Base-by-base conservation (phyloP, 192 early-diverging fungal genomes). In the Helicostylum pulchrum region DNA sequence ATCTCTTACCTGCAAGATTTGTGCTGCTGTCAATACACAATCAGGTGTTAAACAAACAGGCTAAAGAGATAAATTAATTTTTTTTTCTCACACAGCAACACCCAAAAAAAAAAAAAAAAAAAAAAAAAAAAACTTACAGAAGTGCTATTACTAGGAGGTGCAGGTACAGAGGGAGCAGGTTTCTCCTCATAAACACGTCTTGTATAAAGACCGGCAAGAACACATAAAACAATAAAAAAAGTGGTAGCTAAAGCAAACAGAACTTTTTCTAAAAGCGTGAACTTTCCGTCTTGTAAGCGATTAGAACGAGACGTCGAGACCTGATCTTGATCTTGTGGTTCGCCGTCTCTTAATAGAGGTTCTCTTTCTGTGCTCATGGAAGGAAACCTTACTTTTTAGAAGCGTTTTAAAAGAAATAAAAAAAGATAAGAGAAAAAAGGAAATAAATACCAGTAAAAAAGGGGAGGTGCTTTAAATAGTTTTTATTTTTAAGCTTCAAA, bases 21-120 rank as follows among this genome's bases (percentile, higher is more conserved):
- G 65, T 7, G 81, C 78, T 9, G 88, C 84, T 0, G 81, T 80
- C 14, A 87, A 66, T 14, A 88, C 84, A 66, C 88, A 90, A 32
- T 88, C 81, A 9, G 78, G 73, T 17, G 82, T 79, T 3, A 66
- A 69, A 50, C 88, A 90, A 2, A 77, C 0, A 49, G 61, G 53
- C 68, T 70, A 52, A 26, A 12, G 10, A 48, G 30, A 42, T 30
- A 36, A 31, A 50, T 17, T 39, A 20, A 19, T 19, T 26, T 44
- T 30, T 9, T 21, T 21, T 7, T 14, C 31, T 10, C 15, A 32
- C 12, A 4, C 36, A 9, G 9, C 36, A 39, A 6, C 0, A 44
- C 6, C 56, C 12, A n/a, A 53, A 65, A 26, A 26, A 15, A 44
- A 36, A 65, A 42, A n/a, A 53, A 65, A 26, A 26, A 15, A 20